Base-by-base conservation (phyloP, 2,329 filamentous ascomycete species). In the Hirsutella rhossiliensis region DNA sequence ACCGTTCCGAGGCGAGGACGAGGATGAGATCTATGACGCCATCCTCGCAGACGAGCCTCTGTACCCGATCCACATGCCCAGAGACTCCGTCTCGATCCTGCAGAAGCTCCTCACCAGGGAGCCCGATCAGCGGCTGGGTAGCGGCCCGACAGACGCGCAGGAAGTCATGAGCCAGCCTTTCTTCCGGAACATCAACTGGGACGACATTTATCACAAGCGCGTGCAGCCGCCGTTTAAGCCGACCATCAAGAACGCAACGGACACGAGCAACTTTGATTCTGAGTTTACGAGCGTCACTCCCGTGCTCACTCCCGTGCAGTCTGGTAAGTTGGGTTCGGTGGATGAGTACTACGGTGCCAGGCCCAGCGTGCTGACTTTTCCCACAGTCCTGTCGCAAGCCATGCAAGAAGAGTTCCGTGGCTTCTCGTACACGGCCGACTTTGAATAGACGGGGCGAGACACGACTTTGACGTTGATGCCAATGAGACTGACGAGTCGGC, bases 331-430 rank as follows among this genome's bases (percentile, higher is more conserved):
- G 29, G 18, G 7, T 6, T 32, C n/a, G 6, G 23, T 27, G 23
- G 9, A 27, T 27, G 23, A 13, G 12, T 12, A 12, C 31, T 13
- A 32, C 31, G 5, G 5, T 32, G 12, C 12, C 31, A 2, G 31
- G 12, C 12, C 31, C 12, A 50, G n/a, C 46, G 18, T 46, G 40
- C 58, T 67, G 51, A 62, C 45, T 23, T 11, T 4, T 8, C 13
- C 4, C 39, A 6, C 53, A 95, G 92, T 98, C 38, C 76, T 98
- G 50, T 94, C 90, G 27, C 92, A 97, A 72, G 87, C 88, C 38
- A 97, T 97, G 89, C 92, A 98, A 69, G 92, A 98, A 70, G 89
- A 98, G 64, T 98, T 98, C 83, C 81, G 92, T 47, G 92, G 92
- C 52, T 98, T 98, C 72, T 97, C 90, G 23, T 98, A 98, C 67